A percentile compares a stretch with the other conserved stretches of the same genome.
Conservation (phyloP, 208 protist genomes). For the Trypanosoma boissoni region DNA sequence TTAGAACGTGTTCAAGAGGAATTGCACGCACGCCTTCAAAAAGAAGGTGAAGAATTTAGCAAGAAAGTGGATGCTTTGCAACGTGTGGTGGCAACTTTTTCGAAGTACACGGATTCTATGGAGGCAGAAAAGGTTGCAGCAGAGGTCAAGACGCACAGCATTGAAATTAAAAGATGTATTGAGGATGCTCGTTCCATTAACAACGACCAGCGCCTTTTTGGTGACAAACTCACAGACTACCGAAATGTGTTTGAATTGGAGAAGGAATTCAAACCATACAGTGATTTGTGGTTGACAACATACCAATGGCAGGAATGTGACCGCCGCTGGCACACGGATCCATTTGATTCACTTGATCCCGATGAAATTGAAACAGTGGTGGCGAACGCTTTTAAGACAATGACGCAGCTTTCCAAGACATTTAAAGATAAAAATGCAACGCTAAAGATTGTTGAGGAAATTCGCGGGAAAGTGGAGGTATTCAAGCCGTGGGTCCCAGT, state of each 20-base stretch:
- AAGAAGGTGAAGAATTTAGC: conserved; percentile 93
- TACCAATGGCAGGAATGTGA: conserved; percentile 94
- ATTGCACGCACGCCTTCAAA: conserved; percentile 87
- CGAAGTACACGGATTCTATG: conserved; percentile 88
- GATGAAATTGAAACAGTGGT: conserved; percentile 93
- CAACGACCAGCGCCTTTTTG: conserved; percentile 94
- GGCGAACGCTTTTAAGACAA: conserved; percentile 79
- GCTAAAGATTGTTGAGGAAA: conserved; percentile 88
- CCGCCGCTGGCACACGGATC: conserved; percentile 91
- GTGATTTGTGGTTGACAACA: conserved; percentile 94
- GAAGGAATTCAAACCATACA: conserved; percentile 97
- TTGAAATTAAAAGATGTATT: conserved; percentile 92
- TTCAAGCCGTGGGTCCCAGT: conserved; percentile 96
- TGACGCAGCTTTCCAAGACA: conserved; percentile 86
- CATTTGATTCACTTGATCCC: conserved; percentile 92
- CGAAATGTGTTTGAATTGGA: conserved; percentile 90
- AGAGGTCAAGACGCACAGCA: conserved; percentile 93
- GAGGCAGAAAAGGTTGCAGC: conserved; percentile 92
- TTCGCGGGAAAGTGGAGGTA: conserved; percentile 85
- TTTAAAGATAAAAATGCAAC: conserved; percentile 93
- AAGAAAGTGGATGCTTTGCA: conserved; percentile 92
- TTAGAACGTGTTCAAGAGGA: conserved; percentile 92
- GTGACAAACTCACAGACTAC: conserved; percentile 94
- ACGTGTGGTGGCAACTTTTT: conserved; percentile 91
- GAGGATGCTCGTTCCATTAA: conserved; percentile 93